Evolutionary conservation across 2,329 filamentous ascomycete species (phyloP), one percentile per base, ranked within the genome.

Genomic region (Diaporthe amygdali): DNA sequence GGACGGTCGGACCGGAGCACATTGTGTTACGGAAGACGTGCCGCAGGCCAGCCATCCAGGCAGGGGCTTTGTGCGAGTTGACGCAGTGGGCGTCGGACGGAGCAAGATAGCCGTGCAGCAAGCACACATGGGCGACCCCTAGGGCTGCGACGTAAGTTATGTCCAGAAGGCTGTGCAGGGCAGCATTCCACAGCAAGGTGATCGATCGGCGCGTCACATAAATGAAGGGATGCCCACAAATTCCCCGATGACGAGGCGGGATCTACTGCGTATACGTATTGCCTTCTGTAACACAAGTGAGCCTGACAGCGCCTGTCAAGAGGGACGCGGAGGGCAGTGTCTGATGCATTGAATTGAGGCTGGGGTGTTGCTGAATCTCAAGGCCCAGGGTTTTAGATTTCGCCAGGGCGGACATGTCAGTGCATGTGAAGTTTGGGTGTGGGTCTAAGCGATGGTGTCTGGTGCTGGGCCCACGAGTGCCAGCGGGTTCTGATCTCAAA

Each of bases 401-500:
- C 15, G 56, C 56, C 25, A 61, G 56, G 56, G 55, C 30, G 39
- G 8, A 20, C 5, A 14, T n/a, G n/a, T n/a, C n/a, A n/a, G n/a
- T n/a, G n/a, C n/a, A 22, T 46, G 56, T 34, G 27, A 63, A 37
- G 59, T 63, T 37, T 12, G 32, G 30, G 20, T 25, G 64, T 67
- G 39, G 52, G 66, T 27, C 51, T 25, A 10, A 30, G 41, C 63
- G 56, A 51, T 44, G 51, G 41, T 72, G 52, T 56, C 7, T 34
- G 44, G 30, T 34, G 59, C 49, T 37, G 32, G 44, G 46, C 41
- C 30, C 71, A 69, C 17, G 63, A 39, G 54, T 59, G 54, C 71
- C 71, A 56, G 63, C 61, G 55, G 20, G 41, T 30, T 54, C 39
- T 39, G 61, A 55, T 68, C 69, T 69, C 5, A 67, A 73, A 73